Base-by-base conservation (phyloP, 1,139 yeast species). In the Debaryomyces psychrophilus region DNA sequence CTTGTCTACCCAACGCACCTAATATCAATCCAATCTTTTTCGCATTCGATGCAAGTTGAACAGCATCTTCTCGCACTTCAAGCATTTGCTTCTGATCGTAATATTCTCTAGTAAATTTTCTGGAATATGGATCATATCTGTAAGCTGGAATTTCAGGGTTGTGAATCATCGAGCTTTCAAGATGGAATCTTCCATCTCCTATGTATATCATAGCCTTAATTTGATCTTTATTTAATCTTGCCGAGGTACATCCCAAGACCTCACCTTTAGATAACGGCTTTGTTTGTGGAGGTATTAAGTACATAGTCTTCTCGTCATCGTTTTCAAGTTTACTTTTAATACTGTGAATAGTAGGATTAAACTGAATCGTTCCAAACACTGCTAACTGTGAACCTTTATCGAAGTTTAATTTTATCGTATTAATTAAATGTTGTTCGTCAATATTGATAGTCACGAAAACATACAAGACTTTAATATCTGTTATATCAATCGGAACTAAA, bases 1-100 rank as follows among this genome's bases (percentile, higher is more conserved):
- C 99, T 67, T 93, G 99, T 58, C 99, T 80, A 3, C 99, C 99
- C 45, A 93, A 71, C 0, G 97, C 95, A n/a, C 99, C 99, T 18
- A 95, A 68, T 25, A 93, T 87, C 14, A 93, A 71, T 0, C 98
- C 99, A 25, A 92, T 80, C 37, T 83, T 86, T 47, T 77, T 75
- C 0, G 90, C 92, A 8, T 61, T 59, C 1, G 90, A 89, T 0
- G 79, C 81, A 1, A 64, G 57, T 2, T 65, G 65, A 7, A 93
- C 78, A 1, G 99, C 99, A 39, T 80, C 84, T 35, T 81, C 73
- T 56, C 99, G 74, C 0, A 92, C 85, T 22, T 75, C 62, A 15
- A 85, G 80, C 85, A 93, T 76, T 64, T 92, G 95, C 44, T 81
- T 77, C 59, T 90, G 97, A 59, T 90, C 96, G 61, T 90, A 93